Conservation (phyloP, 768 basidiomycete species). For the Amanita jacksonii region DNA sequence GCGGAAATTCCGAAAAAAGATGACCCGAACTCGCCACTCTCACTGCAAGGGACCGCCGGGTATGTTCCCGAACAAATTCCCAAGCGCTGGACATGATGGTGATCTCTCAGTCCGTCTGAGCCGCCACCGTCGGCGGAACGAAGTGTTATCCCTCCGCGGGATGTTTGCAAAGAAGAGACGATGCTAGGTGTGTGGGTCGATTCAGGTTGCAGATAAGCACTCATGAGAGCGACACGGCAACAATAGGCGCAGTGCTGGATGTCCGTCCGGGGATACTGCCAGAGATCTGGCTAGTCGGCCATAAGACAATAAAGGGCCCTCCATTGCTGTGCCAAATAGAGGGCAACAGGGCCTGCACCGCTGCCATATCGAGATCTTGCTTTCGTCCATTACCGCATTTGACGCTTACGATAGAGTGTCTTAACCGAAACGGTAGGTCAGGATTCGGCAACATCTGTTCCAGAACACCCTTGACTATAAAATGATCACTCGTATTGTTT, state of each 20-base stretch:
- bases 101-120: background rate
- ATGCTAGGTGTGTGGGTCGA: conserved; percentile 17
- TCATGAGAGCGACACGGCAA: conserved; percentile 14
- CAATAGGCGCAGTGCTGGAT: conserved; percentile 25
- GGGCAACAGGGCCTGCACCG: conserved; percentile 18
- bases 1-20: background rate
- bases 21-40: no score
- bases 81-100: background rate
- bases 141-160: conserved; percentile 15
- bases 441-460: conserved; percentile 29
- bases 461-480: conserved; percentile 34
- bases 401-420: conserved; percentile 21
- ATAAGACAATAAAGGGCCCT: conserved; percentile 37
- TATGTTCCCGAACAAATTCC: no score
- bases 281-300: conserved; percentile 10
- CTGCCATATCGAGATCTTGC: conserved; percentile 29
- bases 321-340: conserved; percentile 31
- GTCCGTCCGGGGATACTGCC: conserved; percentile 19
- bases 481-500: conserved; percentile 48
- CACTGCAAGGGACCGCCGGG: no score
- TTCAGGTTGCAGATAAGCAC: no score
- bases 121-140: conserved; percentile 7
- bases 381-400: conserved; percentile 21
- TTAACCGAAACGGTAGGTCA: conserved; percentile 30
- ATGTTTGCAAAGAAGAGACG: conserved; percentile 16